Conservation (phyloP, 2,329 filamentous ascomycete species). For the Scopulariopsis brevicaulis region DNA sequence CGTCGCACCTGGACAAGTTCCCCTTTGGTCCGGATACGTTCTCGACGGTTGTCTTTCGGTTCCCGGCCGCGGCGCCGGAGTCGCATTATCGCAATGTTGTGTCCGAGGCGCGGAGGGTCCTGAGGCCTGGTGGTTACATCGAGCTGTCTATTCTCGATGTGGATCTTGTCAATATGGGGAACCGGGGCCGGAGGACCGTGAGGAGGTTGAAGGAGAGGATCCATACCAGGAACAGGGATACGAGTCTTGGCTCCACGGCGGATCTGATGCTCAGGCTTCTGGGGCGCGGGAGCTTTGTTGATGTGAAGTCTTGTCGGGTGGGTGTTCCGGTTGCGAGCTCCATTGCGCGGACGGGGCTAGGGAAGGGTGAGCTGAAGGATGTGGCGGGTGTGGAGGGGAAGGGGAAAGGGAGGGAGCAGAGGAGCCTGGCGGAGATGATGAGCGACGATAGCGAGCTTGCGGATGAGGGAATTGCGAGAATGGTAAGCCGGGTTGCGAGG, state of each 20-base stretch:
- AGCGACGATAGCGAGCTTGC: slow-evolving; percentile 56
- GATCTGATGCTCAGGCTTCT: slow-evolving; percentile 55
- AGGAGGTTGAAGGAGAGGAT: slow-evolving; percentile 62
- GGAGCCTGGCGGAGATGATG: slow-evolving; percentile 60
- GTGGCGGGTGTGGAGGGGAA: slow-evolving; percentile 2
- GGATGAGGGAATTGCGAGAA: slow-evolving; percentile 81
- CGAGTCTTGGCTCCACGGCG: slow-evolving; percentile 47
- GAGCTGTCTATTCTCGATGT: slow-evolving; percentile 69
- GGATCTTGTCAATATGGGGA: slow-evolving; percentile 75
- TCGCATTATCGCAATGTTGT: slow-evolving; percentile 59
- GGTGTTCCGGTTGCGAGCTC: slow-evolving; percentile 61
- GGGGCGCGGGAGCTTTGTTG: slow-evolving; percentile 56
- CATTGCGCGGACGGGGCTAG: slow-evolving; percentile 18
- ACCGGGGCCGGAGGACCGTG: slow-evolving; percentile 54
- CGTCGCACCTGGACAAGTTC: slow-evolving; percentile 51
- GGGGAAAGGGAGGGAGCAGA: slow-evolving; percentile 22
- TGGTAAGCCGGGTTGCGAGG: slow-evolving; percentile 80
- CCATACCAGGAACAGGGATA: slow-evolving; percentile 45
- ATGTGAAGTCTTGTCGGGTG: slow-evolving; percentile 65
- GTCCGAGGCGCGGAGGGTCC: slow-evolving; percentile 63
- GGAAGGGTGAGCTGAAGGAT: slow-evolving; percentile 3
- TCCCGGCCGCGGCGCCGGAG: slow-evolving; percentile 59
- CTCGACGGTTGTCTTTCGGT: slow-evolving; percentile 64
- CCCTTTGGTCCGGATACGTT: slow-evolving; percentile 71
- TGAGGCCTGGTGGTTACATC: slow-evolving; percentile 69